These are phyloP conservation scores for Lactarius vividus DNA, from an alignment of 768 basidiomycete genomes.

Conservation along the genomic window DNA sequence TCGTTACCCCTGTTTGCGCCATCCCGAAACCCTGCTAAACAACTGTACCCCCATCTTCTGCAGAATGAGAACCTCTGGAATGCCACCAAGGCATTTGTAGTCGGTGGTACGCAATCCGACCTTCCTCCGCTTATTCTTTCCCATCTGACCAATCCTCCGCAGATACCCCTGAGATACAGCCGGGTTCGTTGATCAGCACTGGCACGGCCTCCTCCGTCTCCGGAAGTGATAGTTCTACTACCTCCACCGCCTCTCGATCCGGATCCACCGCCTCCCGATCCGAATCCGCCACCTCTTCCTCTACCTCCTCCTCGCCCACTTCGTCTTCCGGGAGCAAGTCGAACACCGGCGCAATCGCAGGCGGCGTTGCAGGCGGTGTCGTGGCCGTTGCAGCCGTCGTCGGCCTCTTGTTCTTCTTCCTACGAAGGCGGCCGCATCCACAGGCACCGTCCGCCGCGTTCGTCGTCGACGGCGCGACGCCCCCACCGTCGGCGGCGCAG, in stretches of 20 bases:
- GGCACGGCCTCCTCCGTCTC: neutral
- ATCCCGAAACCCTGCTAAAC: neutral
- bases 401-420: neutral
- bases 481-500: neutral
- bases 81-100: neutral
- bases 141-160: neutral
- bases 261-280: neutral
- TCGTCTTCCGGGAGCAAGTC: neutral
- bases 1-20: neutral
- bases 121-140: no score
- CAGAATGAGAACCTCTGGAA: neutral
- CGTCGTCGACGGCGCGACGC: neutral
- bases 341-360: neutral
- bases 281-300: no score
- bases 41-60: neutral
- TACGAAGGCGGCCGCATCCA: neutral
- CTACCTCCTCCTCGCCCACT: neutral
- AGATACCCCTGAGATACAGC: neutral
- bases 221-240: no score
- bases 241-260: neutral
- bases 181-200: neutral
- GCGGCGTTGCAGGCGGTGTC: conserved; percentile 10
- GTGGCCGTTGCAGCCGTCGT: neutral
- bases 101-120: neutral
- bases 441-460: neutral